Evolutionary conservation across 2,329 filamentous ascomycete genomes (phyloP), one percentile per base, ranked within the genome.

Genomic region (Exophiala aquamarina): DNA sequence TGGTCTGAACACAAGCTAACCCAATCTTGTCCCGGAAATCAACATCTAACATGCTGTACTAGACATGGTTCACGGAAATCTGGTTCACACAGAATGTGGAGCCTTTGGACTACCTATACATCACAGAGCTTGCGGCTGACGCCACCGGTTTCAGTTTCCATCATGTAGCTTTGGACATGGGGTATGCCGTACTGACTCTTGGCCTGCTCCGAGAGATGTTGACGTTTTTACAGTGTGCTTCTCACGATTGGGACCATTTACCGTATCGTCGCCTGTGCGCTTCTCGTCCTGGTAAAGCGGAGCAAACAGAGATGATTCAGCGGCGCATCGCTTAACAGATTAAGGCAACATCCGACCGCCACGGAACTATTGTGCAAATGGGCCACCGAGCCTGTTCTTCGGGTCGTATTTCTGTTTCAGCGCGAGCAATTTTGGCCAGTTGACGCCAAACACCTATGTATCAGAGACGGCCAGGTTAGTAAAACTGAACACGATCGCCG

Each of bases 391-490:
- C 35, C 44, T 49, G n/a, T 49, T 49, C 5, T 49, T 34, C 2
- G 41, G 41, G n/a, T 49, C 41, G 17, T 49, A 49, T 29, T 35
- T 44, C 29, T 23, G 39, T 29, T 49, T 49, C 26, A 44, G 14
- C 4, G 40, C 35, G n/a, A 40, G 34, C 14, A 49, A 41, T 20
- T 26, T 49, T 17, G 31, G 7, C 14, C 28, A 49, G n/a, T 49
- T 49, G n/a, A 40, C 41, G 6, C 47, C 41, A 31, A 44, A 49
- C 11, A 49, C 41, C 47, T 49, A n/a, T n/a, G n/a, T n/a, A n/a
- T 26, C 23, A 26, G 6, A 26, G 23, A 26, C 23, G 23, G 10
- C 11, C 13, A 26, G 11, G 23, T 26, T 26, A 26, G 23, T 11
- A 26, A n/a, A n/a, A n/a, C n/a, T n/a, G n/a, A n/a, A n/a, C n/a